These are phyloP conservation scores for Aphanomyces astaci DNA, from an alignment of 352 stramenopile species.

Conservation along the genomic window DNA sequence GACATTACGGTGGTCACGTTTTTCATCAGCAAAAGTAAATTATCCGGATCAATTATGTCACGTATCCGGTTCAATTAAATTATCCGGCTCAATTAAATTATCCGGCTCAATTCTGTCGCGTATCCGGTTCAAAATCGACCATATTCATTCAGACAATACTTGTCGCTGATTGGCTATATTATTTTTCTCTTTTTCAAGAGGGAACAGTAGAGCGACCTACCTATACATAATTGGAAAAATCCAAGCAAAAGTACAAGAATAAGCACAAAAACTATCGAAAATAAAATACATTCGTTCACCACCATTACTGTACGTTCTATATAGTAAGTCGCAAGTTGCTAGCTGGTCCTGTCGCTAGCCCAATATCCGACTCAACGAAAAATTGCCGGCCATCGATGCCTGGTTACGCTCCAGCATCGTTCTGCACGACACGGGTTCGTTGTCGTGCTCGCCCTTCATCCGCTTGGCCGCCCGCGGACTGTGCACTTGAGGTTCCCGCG, in stretches of 20 bases:
- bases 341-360: background rate
- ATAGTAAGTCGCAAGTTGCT: background rate
- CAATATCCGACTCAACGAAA: constrained; percentile 5
- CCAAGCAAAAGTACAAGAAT: too few species aligned
- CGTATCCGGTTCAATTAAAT: too few species aligned
- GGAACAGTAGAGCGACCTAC: too few species aligned
- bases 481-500: background rate
- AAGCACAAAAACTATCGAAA: background rate
- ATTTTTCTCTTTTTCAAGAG: too few species aligned
- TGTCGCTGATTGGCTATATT: too few species aligned
- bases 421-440: background rate
- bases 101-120: too few species aligned
- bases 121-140: too few species aligned
- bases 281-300: background rate
- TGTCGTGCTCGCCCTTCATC: background rate
- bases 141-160: too few species aligned
- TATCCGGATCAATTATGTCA: constrained; percentile 12
- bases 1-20: background rate
- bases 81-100: too few species aligned
- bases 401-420: background rate
- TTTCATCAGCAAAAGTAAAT: too few species aligned
- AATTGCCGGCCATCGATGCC: background rate
- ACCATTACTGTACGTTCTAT: too few species aligned
- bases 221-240: too few species aligned
- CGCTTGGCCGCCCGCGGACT: background rate